Evolutionary conservation across 2,329 filamentous ascomycete genomes (phyloP).

Genomic region (Aspergillus sclerotialis): DNA sequence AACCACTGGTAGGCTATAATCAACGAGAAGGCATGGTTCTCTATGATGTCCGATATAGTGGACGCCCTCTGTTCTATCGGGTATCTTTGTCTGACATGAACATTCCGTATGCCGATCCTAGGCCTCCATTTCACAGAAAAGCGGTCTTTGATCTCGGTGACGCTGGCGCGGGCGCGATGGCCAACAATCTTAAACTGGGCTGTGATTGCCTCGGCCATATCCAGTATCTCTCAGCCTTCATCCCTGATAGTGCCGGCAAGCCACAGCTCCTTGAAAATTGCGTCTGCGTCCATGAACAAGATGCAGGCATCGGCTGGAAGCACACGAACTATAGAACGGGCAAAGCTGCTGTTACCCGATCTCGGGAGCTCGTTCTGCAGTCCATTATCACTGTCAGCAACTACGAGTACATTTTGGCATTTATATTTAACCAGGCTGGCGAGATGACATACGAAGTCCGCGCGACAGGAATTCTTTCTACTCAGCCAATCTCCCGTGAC

Average conservation of each 20-base stretch:
- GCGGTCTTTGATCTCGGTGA: conserved; percentile 65
- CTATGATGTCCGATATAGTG: conserved; percentile 60
- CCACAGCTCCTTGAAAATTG: conserved; percentile 51
- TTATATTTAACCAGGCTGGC: conserved; percentile 57
- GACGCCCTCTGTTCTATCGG: conserved; percentile 56
- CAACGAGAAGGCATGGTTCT: conserved; percentile 61
- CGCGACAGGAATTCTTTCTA: conserved; percentile 60
- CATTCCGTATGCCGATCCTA: conserved; percentile 41
- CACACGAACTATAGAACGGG: conserved; percentile 62
- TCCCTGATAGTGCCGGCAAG: conserved; percentile 47
- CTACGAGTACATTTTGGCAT: conserved; percentile 64
- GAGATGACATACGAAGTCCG: conserved; percentile 56
- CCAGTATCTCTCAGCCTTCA: conserved; percentile 50
- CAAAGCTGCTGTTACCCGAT: conserved; percentile 54
- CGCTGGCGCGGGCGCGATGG: conserved; percentile 54
- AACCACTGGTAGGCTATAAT: conserved; percentile 62
- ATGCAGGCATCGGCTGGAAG: conserved; percentile 64
- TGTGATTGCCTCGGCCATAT: conserved; percentile 63
- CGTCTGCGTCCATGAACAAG: conserved; percentile 63
- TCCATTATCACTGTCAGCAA: conserved; percentile 63
- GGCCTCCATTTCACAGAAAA: conserved; percentile 58
- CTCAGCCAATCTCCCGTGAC: conserved; percentile 54
- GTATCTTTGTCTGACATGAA: conserved; percentile 61
- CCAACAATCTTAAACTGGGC: conserved; percentile 59
- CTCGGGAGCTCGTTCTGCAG: conserved; percentile 59